phyloP scores from a whole-genome alignment of 139 green algal species.

The Prasinococcaceae sp. region DNA sequence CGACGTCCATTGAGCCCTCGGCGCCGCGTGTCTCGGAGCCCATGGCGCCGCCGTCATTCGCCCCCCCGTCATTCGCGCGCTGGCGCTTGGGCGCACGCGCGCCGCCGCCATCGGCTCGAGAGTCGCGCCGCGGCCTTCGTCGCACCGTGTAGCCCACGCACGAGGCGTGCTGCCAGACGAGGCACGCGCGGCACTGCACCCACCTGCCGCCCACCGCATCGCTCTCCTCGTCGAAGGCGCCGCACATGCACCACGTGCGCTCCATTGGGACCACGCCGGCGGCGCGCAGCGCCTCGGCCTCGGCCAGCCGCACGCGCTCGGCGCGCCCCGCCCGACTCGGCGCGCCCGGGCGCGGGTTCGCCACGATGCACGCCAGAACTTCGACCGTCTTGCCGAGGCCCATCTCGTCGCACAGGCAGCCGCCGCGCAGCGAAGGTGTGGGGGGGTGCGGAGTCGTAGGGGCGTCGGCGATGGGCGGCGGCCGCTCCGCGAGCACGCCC shows the following conservation, averaged over 20 bases:
- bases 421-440: not conserved
- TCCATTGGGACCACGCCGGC: not conserved
- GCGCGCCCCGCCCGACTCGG: not conserved
- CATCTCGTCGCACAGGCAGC: slow-evolving; percentile 40
- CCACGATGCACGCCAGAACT: slow-evolving; percentile 63
- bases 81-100: too few species aligned
- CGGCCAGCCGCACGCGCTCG: not conserved
- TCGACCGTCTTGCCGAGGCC: slow-evolving; percentile 88
- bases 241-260: slow-evolving; percentile 19
- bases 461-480: not conserved
- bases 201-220: slow-evolving; percentile 3
- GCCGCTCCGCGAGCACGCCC: not conserved
- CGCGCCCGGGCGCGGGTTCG: slow-evolving; percentile 23
- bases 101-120: not conserved
- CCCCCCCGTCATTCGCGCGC: too few species aligned
- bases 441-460: not conserved
- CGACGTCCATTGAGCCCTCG: too few species aligned
- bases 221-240: not conserved
- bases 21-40: too few species aligned
- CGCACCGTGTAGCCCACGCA: slow-evolving; percentile 16
- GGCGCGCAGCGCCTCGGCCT: not conserved
- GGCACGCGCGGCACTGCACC: slow-evolving; percentile 20
- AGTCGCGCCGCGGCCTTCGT: not conserved
- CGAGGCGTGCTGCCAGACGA: slow-evolving; percentile 15
- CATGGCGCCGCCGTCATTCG: too few species aligned